These are phyloP conservation scores for Fusarium stilboides DNA, from an alignment of 2,329 filamentous ascomycete genomes.

Conservation along the genomic window DNA sequence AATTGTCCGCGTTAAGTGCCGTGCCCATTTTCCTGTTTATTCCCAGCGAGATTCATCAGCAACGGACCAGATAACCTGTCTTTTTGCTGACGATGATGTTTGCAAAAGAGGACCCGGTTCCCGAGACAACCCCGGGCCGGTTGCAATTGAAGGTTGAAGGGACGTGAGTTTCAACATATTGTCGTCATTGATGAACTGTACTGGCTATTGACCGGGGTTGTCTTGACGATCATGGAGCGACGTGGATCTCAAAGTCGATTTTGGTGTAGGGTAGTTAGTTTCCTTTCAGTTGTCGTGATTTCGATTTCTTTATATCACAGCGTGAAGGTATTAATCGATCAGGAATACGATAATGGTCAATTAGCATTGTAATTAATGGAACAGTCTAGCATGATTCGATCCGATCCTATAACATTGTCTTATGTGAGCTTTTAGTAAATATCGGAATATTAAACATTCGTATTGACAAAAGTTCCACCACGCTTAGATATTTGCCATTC, in stretches of 20 bases:
- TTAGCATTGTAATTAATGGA: no score
- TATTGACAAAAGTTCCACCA: no score
- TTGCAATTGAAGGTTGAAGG: conserved; percentile 10
- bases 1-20: conserved; percentile 24
- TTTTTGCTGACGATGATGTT: conserved; percentile 15
- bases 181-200: conserved; percentile 18
- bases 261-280: conserved; percentile 31
- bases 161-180: conserved; percentile 17
- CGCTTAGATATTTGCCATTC: no score
- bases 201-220: neutral
- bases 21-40: conserved; percentile 33
- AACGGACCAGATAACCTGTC: conserved; percentile 2
- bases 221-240: neutral
- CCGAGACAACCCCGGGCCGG: conserved; percentile 23
- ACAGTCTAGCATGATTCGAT: no score
- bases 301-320: neutral
- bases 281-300: neutral
- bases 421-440: no score
- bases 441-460: no score
- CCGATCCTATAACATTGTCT: no score
- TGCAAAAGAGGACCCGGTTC: conserved; percentile 22
- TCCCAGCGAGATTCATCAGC: neutral
- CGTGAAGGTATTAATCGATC: neutral
- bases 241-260: neutral
- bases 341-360: no score